These are phyloP conservation scores for Blastobotrys niveus DNA, from an alignment of 1,139 yeast species.

Conservation along the genomic window DNA sequence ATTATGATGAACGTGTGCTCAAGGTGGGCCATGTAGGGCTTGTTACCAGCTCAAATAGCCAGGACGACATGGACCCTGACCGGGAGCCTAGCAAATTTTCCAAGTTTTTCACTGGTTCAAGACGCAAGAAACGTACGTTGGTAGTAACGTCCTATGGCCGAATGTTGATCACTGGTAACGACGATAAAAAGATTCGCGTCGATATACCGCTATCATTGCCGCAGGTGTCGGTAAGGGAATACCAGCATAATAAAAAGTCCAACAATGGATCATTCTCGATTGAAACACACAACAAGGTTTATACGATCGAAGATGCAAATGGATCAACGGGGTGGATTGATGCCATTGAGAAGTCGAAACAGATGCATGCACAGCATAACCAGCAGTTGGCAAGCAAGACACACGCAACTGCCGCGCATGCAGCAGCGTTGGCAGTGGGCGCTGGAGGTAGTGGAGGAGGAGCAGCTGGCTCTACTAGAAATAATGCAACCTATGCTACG, in stretches of 20 bases:
- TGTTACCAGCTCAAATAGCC: slow-evolving; percentile 13
- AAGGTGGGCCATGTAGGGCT: slow-evolving; percentile 52
- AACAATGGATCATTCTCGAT: slow-evolving; percentile 30
- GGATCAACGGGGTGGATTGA: slow-evolving; percentile 34
- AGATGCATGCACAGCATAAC: slow-evolving; percentile 28
- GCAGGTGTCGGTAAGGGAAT: slow-evolving; percentile 32
- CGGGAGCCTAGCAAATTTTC: slow-evolving; percentile 29
- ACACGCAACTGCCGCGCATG: slow-evolving; percentile 35
- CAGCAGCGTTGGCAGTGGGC: slow-evolving; percentile 31
- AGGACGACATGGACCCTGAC: slow-evolving; percentile 24
- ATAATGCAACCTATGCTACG: too few species aligned
- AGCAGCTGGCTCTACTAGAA: too few species aligned
- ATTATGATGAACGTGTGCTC: slow-evolving; percentile 65
- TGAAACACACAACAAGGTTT: slow-evolving; percentile 33
- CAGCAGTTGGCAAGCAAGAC: slow-evolving; percentile 22
- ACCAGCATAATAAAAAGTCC: slow-evolving; percentile 29
- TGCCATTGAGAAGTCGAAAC: slow-evolving; percentile 28
- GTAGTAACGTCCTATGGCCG: slow-evolving; percentile 36
- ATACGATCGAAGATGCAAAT: slow-evolving; percentile 34
- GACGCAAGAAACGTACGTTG: slow-evolving; percentile 31
- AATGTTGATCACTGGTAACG: slow-evolving; percentile 28
- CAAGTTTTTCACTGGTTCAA: slow-evolving; percentile 29
- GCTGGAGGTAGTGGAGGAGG: too few species aligned
- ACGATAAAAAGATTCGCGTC: slow-evolving; percentile 30
- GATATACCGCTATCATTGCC: slow-evolving; percentile 34